These are phyloP conservation scores for Arxiozyma slooffiae DNA, from an alignment of 1,139 yeast genomes.

Conservation along the genomic window DNA sequence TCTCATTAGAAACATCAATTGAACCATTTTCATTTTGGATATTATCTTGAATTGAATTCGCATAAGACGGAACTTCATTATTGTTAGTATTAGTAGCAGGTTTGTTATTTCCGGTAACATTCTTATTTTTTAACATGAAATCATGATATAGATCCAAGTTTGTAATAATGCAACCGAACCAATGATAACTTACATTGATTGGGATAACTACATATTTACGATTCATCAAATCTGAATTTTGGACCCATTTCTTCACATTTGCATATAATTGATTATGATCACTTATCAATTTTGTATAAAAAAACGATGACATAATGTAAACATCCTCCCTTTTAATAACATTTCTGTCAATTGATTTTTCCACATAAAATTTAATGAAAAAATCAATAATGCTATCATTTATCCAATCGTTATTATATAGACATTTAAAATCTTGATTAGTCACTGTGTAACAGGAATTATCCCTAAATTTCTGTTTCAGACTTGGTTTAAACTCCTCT, in stretches of 20 bases:
- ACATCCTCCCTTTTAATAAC: conserved; percentile 31
- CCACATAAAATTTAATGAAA: conserved; percentile 50
- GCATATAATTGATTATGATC: conserved; percentile 39
- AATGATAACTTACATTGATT: conserved; percentile 70
- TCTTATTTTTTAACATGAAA: conserved; percentile 7
- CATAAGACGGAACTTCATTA: background rate
- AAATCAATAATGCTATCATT: conserved; percentile 68
- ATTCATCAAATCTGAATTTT: conserved; percentile 53
- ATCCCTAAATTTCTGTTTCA: conserved; percentile 42
- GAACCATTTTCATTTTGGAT: background rate
- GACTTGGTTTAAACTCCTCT: conserved; percentile 47
- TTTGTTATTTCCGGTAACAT: background rate
- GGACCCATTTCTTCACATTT: conserved; percentile 73
- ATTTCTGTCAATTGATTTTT: conserved; percentile 30
- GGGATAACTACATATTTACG: conserved; percentile 67
- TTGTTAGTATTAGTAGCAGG: background rate
- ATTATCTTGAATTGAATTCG: background rate
- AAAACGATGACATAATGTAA: conserved; percentile 73
- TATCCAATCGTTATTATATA: conserved; percentile 65
- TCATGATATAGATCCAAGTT: conserved; percentile 29
- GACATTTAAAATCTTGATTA: conserved; percentile 54
- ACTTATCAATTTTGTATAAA: conserved; percentile 56
- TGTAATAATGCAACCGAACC: conserved; percentile 74
- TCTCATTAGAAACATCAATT: background rate
- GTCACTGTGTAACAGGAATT: conserved; percentile 43